A percentile compares a stretch with the other conserved stretches of the same genome.
Evolutionary conservation across 306 rosid genomes (phyloP).

Genomic region (Mimosa pudica): DNA sequence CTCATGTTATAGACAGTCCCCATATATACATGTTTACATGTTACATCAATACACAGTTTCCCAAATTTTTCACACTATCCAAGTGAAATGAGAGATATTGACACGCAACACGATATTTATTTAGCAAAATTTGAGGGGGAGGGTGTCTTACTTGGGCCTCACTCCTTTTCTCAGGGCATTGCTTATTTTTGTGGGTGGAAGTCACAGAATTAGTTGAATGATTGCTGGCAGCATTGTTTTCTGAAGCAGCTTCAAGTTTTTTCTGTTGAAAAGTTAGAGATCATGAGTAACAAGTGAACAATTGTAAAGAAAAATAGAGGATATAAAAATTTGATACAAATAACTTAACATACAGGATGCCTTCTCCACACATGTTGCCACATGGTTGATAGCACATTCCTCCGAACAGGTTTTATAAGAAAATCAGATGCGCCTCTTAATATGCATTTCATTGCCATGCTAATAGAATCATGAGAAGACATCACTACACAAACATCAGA

Average conservation of each 20-base stretch:
- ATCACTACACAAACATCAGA: constrained; percentile 59
- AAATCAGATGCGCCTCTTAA: constrained; percentile 76
- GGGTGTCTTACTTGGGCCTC: constrained; percentile 59
- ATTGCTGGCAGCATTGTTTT: constrained; percentile 52
- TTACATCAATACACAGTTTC: background rate
- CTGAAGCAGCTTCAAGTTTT: constrained; percentile 43
- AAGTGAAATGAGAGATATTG: background rate
- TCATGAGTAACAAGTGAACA: constrained; percentile 14
- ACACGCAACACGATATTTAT: background rate
- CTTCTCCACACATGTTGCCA: constrained; percentile 94
- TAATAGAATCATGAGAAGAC: constrained; percentile 67
- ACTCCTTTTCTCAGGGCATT: constrained; percentile 55
- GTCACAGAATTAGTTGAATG: constrained; percentile 51
- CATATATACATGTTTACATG: constrained; percentile 7
- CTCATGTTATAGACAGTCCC: constrained; percentile 23
- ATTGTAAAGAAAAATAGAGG: background rate
- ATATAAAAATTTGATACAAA: background rate
- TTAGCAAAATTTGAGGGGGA: background rate
- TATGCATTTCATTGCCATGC: constrained; percentile 73
- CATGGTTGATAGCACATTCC: constrained; percentile 67
- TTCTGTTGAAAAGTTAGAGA: constrained; percentile 32
- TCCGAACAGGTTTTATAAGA: constrained; percentile 79
- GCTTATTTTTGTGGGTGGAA: constrained; percentile 42
- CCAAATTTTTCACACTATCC: constrained; percentile 3
- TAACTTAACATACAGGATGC: constrained; percentile 52